Conservation (phyloP, 2,329 filamentous ascomycete species). For the Ophiognomonia clavigignenti-juglandacearum region DNA sequence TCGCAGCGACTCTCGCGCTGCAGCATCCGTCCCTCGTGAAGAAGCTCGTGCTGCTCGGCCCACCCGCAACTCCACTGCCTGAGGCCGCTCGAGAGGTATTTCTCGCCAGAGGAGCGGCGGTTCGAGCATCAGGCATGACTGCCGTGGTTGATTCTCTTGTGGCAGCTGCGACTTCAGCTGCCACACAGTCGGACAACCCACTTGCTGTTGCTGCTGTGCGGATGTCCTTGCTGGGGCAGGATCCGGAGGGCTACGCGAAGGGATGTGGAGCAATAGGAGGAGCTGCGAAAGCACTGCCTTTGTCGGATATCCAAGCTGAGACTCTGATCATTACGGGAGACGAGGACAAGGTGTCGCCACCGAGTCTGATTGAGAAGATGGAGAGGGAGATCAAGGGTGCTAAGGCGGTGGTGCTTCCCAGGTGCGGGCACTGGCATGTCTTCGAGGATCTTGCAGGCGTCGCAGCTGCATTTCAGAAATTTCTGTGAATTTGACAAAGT, state of each 20-base stretch:
- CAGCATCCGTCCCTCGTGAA: conserved; percentile 33
- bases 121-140: conserved; percentile 38
- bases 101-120: conserved; percentile 32
- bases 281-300: conserved; percentile 28
- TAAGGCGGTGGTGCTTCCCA: conserved; percentile 29
- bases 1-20: conserved; percentile 38
- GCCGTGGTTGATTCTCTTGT: conserved; percentile 35
- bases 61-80: conserved; percentile 40
- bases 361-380: conserved; percentile 29
- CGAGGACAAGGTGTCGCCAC: conserved; percentile 38
- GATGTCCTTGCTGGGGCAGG: conserved; percentile 39
- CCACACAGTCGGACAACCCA: conserved; percentile 31
- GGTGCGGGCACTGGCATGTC: conserved; percentile 45
- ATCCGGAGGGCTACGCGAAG: conserved; percentile 52
- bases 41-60: conserved; percentile 43
- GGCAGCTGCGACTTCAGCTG: conserved; percentile 29
- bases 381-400: conserved; percentile 22
- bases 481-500: no score
- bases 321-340: conserved; percentile 38
- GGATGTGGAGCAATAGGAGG: conserved; percentile 43
- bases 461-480: conserved; percentile 22
- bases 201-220: conserved; percentile 36
- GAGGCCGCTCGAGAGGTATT: conserved; percentile 25
- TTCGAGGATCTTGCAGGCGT: conserved; percentile 40
- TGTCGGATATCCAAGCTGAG: conserved; percentile 19